Evolutionary conservation across 352 stramenopile genomes (phyloP).

Genomic region (Lagenidium sp.): DNA sequence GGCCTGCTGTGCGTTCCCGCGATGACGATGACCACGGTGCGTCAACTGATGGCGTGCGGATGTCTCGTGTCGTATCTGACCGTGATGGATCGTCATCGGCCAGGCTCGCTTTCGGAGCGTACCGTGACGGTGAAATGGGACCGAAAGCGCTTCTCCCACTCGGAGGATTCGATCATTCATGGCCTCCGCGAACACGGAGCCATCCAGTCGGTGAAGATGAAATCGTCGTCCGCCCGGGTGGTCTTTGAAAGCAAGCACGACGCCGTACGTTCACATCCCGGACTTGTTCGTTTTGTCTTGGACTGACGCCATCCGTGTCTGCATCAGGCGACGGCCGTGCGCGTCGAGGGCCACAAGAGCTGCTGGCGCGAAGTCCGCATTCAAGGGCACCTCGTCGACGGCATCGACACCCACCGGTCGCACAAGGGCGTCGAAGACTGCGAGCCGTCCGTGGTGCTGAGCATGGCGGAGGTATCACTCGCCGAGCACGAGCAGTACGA

Average conservation of each 20-base stretch:
- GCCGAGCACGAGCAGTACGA: conserved; percentile 50
- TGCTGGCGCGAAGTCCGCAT: conserved; percentile 67
- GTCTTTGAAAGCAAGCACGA: conserved; percentile 35
- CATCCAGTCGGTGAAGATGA: conserved; percentile 63
- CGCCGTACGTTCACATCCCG: conserved; percentile 19
- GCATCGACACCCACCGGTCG: conserved; percentile 20
- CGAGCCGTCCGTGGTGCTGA: conserved; percentile 15
- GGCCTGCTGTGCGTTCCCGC: no score
- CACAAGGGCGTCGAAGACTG: background rate
- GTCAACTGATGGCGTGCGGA: no score
- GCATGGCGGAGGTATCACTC: conserved; percentile 34
- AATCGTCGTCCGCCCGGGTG: conserved; percentile 57
- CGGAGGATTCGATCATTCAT: conserved; percentile 58
- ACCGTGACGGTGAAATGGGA: conserved; percentile 80
- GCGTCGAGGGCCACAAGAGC: conserved; percentile 58
- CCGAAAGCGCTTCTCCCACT: conserved; percentile 53
- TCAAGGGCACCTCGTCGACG: conserved; percentile 63
- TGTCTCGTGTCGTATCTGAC: no score
- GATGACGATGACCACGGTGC: no score
- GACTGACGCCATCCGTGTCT: background rate
- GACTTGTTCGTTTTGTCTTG: background rate
- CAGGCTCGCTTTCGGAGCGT: conserved; percentile 43
- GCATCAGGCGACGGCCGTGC: conserved; percentile 37
- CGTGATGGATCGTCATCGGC: background rate
- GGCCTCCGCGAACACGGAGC: conserved; percentile 48